A percentile compares a stretch with the other conserved stretches of the same genome.
Evolutionary conservation across 805 yeast species (phyloP).

Genomic region (Pichia scutulata): DNA sequence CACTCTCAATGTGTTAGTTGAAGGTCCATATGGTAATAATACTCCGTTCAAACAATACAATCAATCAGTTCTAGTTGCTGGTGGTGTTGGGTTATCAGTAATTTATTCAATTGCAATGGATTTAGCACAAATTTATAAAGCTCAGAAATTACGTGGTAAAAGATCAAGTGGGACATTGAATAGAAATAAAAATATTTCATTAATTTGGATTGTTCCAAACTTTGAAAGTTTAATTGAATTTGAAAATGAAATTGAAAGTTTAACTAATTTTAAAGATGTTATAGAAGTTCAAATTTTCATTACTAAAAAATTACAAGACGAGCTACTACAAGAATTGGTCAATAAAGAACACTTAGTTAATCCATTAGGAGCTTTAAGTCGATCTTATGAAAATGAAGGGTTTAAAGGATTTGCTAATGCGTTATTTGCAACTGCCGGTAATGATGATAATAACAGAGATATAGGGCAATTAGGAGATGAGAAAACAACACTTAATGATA

Average conservation of each 20-base stretch:
- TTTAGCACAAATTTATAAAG: conserved; percentile 28
- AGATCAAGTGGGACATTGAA: conserved; percentile 1
- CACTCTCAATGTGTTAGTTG: conserved; percentile 38
- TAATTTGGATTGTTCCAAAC: conserved; percentile 27
- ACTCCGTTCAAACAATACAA: conserved; percentile 41
- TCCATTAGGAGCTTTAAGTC: conserved; percentile 1
- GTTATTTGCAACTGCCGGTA: neutral
- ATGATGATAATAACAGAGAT: neutral
- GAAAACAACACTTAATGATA: neutral
- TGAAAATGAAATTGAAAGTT: conserved; percentile 22
- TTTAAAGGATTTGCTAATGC: conserved; percentile 1
- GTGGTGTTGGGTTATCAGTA: conserved; percentile 62
- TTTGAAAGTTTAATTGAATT: conserved; percentile 26
- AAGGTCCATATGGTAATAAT: conserved; percentile 53
- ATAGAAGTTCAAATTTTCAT: conserved; percentile 24
- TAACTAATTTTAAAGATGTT: conserved; percentile 19
- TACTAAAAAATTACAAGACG: conserved; percentile 20
- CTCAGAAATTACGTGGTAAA: conserved; percentile 22
- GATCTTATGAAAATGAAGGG: neutral
- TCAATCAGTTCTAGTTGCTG: conserved; percentile 46
- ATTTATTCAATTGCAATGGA: conserved; percentile 40
- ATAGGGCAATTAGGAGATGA: neutral
- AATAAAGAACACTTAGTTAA: neutral
- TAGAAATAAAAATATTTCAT: conserved; percentile 16
- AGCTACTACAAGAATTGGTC: conserved; percentile 9